Evolutionary conservation across 495 filamentous ascomycete genomes (phyloP), one percentile per base, ranked within the genome.

Genomic region (Tuber calosporum): DNA sequence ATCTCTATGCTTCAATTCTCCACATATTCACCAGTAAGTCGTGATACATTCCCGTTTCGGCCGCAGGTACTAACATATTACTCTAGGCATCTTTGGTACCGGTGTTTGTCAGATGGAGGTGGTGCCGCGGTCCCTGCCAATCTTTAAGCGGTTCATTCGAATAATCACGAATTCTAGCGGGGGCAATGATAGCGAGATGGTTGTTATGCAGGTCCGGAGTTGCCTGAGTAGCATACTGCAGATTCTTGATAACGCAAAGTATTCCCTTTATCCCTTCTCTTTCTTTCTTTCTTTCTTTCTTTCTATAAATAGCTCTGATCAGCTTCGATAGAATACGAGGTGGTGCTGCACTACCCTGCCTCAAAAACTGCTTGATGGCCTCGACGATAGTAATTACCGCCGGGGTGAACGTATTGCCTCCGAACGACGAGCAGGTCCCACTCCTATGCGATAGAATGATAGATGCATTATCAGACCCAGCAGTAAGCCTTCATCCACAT

Each of bases 1-100:
- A 99, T 82, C 87, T 99, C 15, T 93, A 99, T 82, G 94, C 95
- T 66, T 97, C 94, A 81, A 97, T 98, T 77, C 86, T 98, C 43
- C 94, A 99, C 83, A 96, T 98, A 37, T 98, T 98, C 81, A 90
- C 90, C 62, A 97, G 79, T 81, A 80, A 74, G 73, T 26, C 39
- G 66, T 38, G 30, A 30, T 8, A 53, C 39, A 13, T 42, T n/a
- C 68, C 42, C 42, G 17, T 41, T 39, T 43, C 41, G 39, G n/a
- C 48, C n/a, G 34, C 39, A 42, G 41, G 4, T n/a, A 30, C 70
- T 76, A 42, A 74, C 67, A 45, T 9, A 42, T 72, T 40, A 48
- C 68, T 38, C 30, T 62, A 81, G 79, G 92, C 6, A 96, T 97
- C 68, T 89, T 99, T 7, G 90, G 91, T 20, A 97, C 93, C 0